Base-by-base conservation (phyloP, 139 green algal genomes). In the Microglena sp. region DNA sequence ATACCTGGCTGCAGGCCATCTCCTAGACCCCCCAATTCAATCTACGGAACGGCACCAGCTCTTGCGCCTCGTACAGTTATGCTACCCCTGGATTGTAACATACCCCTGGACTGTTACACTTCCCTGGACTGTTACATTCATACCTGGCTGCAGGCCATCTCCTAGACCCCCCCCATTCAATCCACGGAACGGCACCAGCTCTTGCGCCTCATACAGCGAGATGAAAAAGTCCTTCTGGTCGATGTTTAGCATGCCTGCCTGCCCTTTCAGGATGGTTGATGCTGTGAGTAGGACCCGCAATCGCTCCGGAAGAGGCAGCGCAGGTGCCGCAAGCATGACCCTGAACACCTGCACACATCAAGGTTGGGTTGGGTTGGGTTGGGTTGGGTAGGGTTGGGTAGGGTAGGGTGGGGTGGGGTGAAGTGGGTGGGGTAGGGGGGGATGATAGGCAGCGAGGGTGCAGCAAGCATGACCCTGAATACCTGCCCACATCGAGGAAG, bases 201-300 rank as follows among this genome's bases (percentile, higher is more conserved):
- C 58, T 40, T 89, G 67, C 28, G 70, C 73, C 35, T 69, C 43
- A 60, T 91, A 89, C 33, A 89, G 71, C 18, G 77, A 69, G 24
- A 46, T 59, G 58, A 88, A 87, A 45, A 92, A 75, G 1, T 67
- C 74, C 18, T 61, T 32, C 3, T 83, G 62, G 68, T 93, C 86
- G 3, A 93, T 74, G 28, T 70, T 90, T 24, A 93, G 74, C 21
- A 84, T 79, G 58, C 89, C 84, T 1, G 79, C 84, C 68, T 89
- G 85, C 8, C 74, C 76, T 7, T 63, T 62, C 35, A 90, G 64
- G 43, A 92, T 83, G 57, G 85, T 61, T 1, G 72, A 64, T 0
- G 73, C 77, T 0, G 82, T 85, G 29, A 86, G 68, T 53, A 92
- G 74, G 56, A 76, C 57, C 0, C 69, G 64, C 62, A 93, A 60